Evolutionary conservation across 345 rosid species (phyloP), one percentile per base, ranked within the genome.

Genomic region (Sonneratia caseolaris): DNA sequence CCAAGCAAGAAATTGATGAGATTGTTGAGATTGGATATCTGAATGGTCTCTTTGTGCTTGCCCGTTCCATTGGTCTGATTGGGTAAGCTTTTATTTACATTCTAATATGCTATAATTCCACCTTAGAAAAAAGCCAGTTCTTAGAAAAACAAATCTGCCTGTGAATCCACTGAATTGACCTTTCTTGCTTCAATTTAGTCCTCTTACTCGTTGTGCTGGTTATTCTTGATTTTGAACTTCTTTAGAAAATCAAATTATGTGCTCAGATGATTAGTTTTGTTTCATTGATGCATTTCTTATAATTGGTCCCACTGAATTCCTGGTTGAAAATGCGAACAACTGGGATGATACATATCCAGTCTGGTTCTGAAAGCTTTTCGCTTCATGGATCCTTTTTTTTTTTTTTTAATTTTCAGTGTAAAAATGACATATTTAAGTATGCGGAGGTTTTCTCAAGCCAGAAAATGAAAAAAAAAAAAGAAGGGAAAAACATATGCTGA

Each of bases 1-100:
- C 79, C 80, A 90, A 94, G 83, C 97, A 73, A 82, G 98, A 94
- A 84, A 85, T 94, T 1, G 98, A 91, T 38, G 98, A 91, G 77
- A 90, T 91, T 9, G 88, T 94, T 19, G 93, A 82, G 80, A 91
- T 90, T 5, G 93, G 97, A n/a, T 92, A 88, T 77, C 86, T 92
- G 67, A 94, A 94, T 70, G 97, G 96, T 22, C 97, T 94, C 70
- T 90, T 94, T 18, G 93, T 94, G 70, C 78, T 94, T 71, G 91
- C 99, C 16, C 91, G 96, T 40, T 87, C 97, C 81, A 88, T 92
- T 66, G 97, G 93, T 82, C 80, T 95, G 71, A 92, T 90, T 16
- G 96, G 97, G 96, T 89, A 77, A 79, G 81, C 83, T 53, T 9
- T 42, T 4, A 16, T 38, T 40, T 43, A 10, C 70, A n/a, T 68